These are phyloP conservation scores for Phytophthora cajani DNA, from an alignment of 352 stramenopile genomes.

Conservation along the genomic window DNA sequence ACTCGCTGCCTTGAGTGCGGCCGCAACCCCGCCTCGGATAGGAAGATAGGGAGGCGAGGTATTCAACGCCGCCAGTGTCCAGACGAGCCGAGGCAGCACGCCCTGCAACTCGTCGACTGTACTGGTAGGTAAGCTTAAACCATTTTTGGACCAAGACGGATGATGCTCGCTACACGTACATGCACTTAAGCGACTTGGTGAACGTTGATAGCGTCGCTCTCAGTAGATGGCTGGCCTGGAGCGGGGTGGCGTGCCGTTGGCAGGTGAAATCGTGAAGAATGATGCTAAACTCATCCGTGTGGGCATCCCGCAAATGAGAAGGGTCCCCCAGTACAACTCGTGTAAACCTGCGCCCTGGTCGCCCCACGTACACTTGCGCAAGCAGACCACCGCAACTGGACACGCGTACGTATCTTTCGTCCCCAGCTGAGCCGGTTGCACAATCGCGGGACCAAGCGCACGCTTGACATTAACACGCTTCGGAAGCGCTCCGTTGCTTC, in stretches of 20 bases:
- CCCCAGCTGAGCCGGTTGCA: not conserved
- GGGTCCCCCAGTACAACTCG: too few species aligned
- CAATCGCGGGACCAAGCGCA: not conserved
- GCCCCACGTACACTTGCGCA: not conserved
- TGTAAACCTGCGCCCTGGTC: too few species aligned
- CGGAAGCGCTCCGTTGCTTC: too few species aligned
- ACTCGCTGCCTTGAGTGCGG: conserved; percentile 11
- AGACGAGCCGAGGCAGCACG: not conserved
- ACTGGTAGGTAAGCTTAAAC: not conserved
- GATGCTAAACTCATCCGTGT: too few species aligned
- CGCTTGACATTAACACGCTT: too few species aligned
- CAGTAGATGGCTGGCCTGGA: not conserved
- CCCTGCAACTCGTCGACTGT: not conserved
- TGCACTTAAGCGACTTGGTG: not conserved
- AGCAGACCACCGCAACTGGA: not conserved
- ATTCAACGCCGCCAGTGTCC: not conserved
- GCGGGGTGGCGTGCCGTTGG: not conserved
- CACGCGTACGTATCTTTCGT: not conserved
- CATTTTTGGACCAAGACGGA: not conserved
- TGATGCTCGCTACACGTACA: not conserved
- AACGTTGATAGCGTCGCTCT: not conserved
- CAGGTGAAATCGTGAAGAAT: too few species aligned
- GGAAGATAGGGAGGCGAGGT: conserved; percentile 2
- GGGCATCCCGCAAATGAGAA: not conserved
- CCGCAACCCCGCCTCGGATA: conserved; percentile 1